A percentile compares a stretch with the other conserved stretches of the same genome.
Evolutionary conservation across 1,284 basidiomycete genomes (phyloP).

Genomic region (Trametes versicolor): DNA sequence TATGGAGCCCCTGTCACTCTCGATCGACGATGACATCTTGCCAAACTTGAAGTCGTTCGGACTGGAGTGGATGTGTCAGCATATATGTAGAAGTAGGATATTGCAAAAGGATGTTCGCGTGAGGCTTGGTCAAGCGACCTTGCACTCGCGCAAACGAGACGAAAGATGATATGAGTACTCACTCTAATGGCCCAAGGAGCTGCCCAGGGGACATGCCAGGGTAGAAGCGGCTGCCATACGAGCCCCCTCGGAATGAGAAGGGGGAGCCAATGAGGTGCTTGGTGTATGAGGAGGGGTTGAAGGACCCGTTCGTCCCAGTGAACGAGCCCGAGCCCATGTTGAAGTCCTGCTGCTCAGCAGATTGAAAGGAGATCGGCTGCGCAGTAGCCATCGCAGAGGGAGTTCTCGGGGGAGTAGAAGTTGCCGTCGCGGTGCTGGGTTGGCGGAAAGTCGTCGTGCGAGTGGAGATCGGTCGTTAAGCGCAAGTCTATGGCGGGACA

Average conservation of each 20-base stretch:
- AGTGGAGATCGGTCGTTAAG: conserved; percentile 25
- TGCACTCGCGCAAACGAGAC: neutral
- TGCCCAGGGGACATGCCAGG: conserved; percentile 70
- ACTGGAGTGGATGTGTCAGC: conserved; percentile 43
- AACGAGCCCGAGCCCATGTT: conserved; percentile 59
- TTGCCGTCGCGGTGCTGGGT: neutral
- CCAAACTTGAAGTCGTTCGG: conserved; percentile 62
- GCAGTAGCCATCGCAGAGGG: conserved; percentile 50
- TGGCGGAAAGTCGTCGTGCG: conserved; percentile 10
- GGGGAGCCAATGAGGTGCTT: conserved; percentile 76
- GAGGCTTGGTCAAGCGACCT: neutral
- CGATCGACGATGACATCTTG: conserved; percentile 65
- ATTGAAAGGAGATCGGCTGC: conserved; percentile 61
- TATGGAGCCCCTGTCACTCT: conserved; percentile 69
- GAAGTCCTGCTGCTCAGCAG: conserved; percentile 45
- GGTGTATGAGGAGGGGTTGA: conserved; percentile 71
- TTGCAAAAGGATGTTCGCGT: neutral
- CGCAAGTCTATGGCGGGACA: conserved; percentile 16
- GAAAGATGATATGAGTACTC: conserved; percentile 42
- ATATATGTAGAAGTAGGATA: neutral
- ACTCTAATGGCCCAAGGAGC: conserved; percentile 71
- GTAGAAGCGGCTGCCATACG: conserved; percentile 68
- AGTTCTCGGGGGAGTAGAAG: neutral
- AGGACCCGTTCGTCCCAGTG: conserved; percentile 55
- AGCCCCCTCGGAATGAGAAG: conserved; percentile 71